Conservation (phyloP, 169 alveolate genomes). For the Plasmodium cynomolgi region DNA sequence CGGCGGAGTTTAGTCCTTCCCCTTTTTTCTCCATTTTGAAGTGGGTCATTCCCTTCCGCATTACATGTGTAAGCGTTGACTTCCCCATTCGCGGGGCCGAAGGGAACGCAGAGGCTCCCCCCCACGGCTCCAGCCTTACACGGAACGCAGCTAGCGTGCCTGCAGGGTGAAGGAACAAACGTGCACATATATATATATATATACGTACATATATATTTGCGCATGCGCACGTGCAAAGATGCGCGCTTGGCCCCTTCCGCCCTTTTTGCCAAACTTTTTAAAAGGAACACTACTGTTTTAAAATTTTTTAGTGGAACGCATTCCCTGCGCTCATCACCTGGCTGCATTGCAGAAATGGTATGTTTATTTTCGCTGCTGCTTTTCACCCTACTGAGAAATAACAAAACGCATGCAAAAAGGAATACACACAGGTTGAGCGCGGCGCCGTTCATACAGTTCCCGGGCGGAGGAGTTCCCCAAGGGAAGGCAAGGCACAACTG, state of each 20-base stretch:
- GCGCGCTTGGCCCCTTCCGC: not conserved
- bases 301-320: conserved; percentile 21
- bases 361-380: conserved; percentile 26
- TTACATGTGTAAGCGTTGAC: conserved; percentile 4
- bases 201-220: not conserved
- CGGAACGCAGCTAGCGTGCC: not conserved
- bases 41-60: not conserved
- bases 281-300: not conserved
- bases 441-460: conserved; percentile 18
- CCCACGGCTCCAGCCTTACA: not conserved
- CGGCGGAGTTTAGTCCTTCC: not conserved
- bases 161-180: not conserved
- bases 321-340: not conserved
- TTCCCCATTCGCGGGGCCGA: not conserved
- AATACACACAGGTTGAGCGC: conserved; percentile 14
- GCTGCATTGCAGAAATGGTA: conserved; percentile 33
- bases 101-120: not conserved
- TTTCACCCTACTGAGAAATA: conserved; percentile 51
- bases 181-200: not conserved
- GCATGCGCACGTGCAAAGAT: not conserved
- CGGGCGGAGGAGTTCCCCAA: not conserved
- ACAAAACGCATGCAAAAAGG: conserved; percentile 30
- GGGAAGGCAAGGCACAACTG: not conserved
- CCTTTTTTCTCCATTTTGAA: not conserved
- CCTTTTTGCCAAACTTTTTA: conserved; percentile 1